Conservation (phyloP, 768 basidiomycete genomes). For the Rhodocollybia butyracea region DNA sequence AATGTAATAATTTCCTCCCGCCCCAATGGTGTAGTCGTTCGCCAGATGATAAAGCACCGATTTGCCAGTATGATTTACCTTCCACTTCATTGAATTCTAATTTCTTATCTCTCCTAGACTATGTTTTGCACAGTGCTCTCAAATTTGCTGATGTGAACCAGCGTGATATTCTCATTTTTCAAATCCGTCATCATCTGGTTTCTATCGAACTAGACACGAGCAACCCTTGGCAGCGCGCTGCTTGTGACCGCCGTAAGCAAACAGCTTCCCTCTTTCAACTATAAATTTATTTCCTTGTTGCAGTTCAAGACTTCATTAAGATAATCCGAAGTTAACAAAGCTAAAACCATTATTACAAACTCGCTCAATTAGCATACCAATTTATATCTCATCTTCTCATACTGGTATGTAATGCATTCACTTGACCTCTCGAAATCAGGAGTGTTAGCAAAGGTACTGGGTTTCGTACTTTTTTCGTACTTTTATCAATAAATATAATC, state of each 20-base stretch:
- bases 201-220: slow-evolving; percentile 70
- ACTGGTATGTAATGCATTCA: too few relatives aligned
- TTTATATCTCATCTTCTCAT: too few relatives aligned
- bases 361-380: too few relatives aligned
- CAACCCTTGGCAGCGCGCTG: slow-evolving; percentile 71
- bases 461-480: too few relatives aligned
- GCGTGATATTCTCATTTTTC: slow-evolving; percentile 57
- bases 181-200: slow-evolving; percentile 63
- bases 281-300: neutral
- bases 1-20: slow-evolving; percentile 75
- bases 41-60: slow-evolving; percentile 82
- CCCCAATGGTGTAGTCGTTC: slow-evolving; percentile 67
- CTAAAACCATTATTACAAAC: too few relatives aligned
- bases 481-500: too few relatives aligned
- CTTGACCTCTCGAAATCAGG: too few relatives aligned
- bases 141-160: slow-evolving; percentile 69
- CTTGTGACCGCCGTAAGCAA: slow-evolving; percentile 61
- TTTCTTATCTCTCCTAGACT: slow-evolving; percentile 54
- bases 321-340: too few relatives aligned
- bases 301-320: slow-evolving; percentile 74
- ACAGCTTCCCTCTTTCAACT: neutral
- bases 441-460: too few relatives aligned
- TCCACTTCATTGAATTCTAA: neutral
- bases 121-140: slow-evolving; percentile 81
- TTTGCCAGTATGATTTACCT: slow-evolving; percentile 67